Base-by-base conservation (phyloP, 495 filamentous ascomycete species). In the Articulospora tetracladia region DNA sequence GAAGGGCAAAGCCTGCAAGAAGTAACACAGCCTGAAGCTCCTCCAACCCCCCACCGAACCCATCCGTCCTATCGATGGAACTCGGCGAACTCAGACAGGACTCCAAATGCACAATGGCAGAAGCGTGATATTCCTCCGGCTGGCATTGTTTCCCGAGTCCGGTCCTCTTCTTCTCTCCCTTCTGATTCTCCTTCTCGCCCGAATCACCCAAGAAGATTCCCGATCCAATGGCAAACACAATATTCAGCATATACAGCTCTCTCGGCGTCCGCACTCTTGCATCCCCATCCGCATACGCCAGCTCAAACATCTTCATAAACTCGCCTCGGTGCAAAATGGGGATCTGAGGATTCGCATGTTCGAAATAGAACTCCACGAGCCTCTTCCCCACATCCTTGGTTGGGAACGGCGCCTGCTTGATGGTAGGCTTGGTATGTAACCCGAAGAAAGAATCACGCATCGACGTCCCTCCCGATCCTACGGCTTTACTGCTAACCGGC, bases 371-470 rank as follows among this genome's bases (percentile, higher is more conserved):
- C 32, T 85, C 80, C 8, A 92, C 84, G 53, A 98, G 78, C 63
- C 81, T 80, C 54, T 83, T 72, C 0, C 85, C 93, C 6, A 96
- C 73, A 41, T 86, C 83, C 56, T 80, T 84, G 53, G 88, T 85
- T 0, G 93, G 93, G 66, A 97, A 97, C 15, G 87, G 80, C 1
- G 93, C 93, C 46, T 88, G 89, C 53, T 86, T 85, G 71, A 96
- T 93, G 44, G 86, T 90, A 25, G 92, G 90, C 65, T 88, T 91
- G 15, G 90, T 95, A 67, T 96, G 92, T 47, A 98, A 72, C 19
- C 93, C 93, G 67, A 98, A 98, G 76, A 96, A 96, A 0, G 90
- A 93, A 73, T 97, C 93, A 39, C 93, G 84, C 89, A 95, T 95
- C 20, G 85, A 88, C 27, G 88, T 89, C 12, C 84, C 85, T 19